Percentiles rank a stretch among this genome's conserved stretches.
Conservation (phyloP, 805 yeast species). For the Yueomyces sp. region DNA sequence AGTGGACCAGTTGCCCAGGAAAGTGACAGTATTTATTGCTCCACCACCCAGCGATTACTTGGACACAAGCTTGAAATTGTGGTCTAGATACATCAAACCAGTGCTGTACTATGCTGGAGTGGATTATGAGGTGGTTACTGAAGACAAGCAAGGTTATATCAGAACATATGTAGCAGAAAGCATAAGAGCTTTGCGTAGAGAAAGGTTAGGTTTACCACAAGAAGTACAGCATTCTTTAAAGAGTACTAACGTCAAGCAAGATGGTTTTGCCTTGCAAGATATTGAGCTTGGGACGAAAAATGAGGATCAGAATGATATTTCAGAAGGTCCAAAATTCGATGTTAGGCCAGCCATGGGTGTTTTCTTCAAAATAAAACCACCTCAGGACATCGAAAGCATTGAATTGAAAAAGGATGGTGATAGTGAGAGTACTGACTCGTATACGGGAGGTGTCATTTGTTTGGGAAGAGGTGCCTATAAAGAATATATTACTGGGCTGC, state of each 20-base stretch:
- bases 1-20: conserved; percentile 50
- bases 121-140: conserved; percentile 68
- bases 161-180: conserved; percentile 71
- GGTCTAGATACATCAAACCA: conserved; percentile 76
- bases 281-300: conserved; percentile 7
- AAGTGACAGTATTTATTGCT: conserved; percentile 68
- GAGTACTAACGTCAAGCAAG: neutral
- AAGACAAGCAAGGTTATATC: conserved; percentile 80
- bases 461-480: conserved; percentile 93
- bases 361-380: conserved; percentile 26
- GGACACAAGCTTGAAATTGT: conserved; percentile 57
- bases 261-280: neutral
- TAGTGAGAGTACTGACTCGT: conserved; percentile 14
- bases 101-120: conserved; percentile 70
- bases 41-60: conserved; percentile 95
- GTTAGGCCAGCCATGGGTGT: conserved; percentile 44
- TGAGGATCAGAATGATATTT: conserved; percentile 12
- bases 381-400: conserved; percentile 25
- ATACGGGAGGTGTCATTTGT: conserved; percentile 79
- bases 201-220: conserved; percentile 12
- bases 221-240: conserved; percentile 1
- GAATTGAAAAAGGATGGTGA: conserved; percentile 32
- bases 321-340: conserved; percentile 22
- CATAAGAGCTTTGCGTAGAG: conserved; percentile 49
- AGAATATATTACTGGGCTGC: conserved; percentile 81